A percentile compares a stretch with the other conserved stretches of the same genome.
Conservation (phyloP, 2,329 filamentous ascomycete species). For the Penicillium sp. region DNA sequence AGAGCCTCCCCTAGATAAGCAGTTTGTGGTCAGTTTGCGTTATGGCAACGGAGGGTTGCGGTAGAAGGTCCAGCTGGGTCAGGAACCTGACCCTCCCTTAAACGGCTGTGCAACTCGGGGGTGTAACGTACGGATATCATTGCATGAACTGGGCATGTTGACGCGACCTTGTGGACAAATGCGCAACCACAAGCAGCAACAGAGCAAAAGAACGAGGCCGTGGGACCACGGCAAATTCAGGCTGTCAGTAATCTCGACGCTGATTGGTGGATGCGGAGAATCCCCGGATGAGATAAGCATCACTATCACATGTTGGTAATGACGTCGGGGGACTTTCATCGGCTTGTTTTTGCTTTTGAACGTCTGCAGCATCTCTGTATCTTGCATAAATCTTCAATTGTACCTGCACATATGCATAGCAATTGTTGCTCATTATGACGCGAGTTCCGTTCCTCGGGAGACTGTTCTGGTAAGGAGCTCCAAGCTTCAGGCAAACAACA, state of each 20-base stretch:
- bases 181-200: not conserved
- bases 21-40: slow-evolving; percentile 21
- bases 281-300: slow-evolving; percentile 38
- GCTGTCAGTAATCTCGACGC: slow-evolving; percentile 14
- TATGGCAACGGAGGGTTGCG: slow-evolving; percentile 3
- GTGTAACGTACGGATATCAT: slow-evolving; percentile 78
- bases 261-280: slow-evolving; percentile 14
- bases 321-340: slow-evolving; percentile 20
- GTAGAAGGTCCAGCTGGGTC: not conserved
- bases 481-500: not conserved
- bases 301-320: slow-evolving; percentile 29
- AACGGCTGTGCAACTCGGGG: not conserved
- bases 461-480: slow-evolving; percentile 49
- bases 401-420: slow-evolving; percentile 7
- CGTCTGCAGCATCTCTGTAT: not conserved
- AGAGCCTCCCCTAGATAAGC: slow-evolving; percentile 72
- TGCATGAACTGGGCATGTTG: slow-evolving; percentile 90
- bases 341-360: not conserved
- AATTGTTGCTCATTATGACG: slow-evolving; percentile 45
- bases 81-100: not conserved
- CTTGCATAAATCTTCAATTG: not conserved
- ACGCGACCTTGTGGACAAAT: slow-evolving; percentile 8
- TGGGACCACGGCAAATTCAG: slow-evolving; percentile 21
- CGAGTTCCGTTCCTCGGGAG: slow-evolving; percentile 64
- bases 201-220: not conserved